Evolutionary conservation across 805 yeast genomes (phyloP).

Genomic region (Nakazawaea peltata): DNA sequence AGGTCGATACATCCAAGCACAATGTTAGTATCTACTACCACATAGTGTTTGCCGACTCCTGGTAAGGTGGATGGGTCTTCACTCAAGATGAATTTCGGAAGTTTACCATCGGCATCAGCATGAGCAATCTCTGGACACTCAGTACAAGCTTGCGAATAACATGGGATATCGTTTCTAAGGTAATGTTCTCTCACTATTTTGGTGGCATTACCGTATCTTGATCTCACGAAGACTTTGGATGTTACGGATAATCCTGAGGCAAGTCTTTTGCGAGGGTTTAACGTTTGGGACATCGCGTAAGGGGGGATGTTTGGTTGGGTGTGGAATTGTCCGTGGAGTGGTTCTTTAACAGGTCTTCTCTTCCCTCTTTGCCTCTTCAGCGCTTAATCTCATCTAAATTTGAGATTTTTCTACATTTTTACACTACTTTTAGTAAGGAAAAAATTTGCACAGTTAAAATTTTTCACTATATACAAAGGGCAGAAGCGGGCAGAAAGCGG

Average conservation of each 20-base stretch:
- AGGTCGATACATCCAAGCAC: slow-evolving; percentile 84
- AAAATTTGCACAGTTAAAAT: no score
- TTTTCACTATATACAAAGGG: no score
- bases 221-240: slow-evolving; percentile 85
- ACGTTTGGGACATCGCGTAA: slow-evolving; percentile 11
- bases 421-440: not conserved
- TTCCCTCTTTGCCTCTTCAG: not conserved
- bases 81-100: slow-evolving; percentile 61
- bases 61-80: slow-evolving; percentile 42
- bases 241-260: slow-evolving; percentile 57
- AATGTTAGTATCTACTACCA: slow-evolving; percentile 82
- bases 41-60: slow-evolving; percentile 63
- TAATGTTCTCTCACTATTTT: slow-evolving; percentile 94
- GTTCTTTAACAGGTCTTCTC: no score
- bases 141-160: slow-evolving; percentile 67
- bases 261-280: slow-evolving; percentile 30
- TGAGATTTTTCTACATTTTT: not conserved
- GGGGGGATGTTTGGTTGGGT: not conserved
- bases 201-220: slow-evolving; percentile 83
- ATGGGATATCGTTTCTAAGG: slow-evolving; percentile 85
- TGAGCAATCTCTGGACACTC: slow-evolving; percentile 47
- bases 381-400: not conserved
- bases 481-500: no score
- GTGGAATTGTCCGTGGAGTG: no score
- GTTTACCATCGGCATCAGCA: slow-evolving; percentile 59